These are phyloP conservation scores for Globisporangium acanthophoron DNA, from an alignment of 352 stramenopile species.

Conservation along the genomic window DNA sequence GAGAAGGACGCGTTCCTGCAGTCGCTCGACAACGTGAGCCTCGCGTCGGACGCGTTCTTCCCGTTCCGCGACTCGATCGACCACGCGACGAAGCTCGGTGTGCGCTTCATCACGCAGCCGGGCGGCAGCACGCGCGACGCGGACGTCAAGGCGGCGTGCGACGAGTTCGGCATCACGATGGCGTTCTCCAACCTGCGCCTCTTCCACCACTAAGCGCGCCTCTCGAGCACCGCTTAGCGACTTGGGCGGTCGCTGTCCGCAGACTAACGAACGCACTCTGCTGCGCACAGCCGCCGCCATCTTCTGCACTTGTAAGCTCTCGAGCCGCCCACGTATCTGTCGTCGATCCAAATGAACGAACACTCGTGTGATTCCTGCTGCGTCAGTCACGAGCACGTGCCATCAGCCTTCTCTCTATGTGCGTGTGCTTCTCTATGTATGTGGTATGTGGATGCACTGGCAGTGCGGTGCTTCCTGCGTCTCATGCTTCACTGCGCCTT, in stretches of 20 bases:
- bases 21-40: conserved; percentile 86
- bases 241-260: neutral
- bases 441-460: neutral
- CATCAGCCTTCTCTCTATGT: neutral
- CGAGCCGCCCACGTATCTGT: neutral
- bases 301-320: too few species aligned
- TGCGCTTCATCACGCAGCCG: conserved; percentile 97
- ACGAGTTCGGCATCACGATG: conserved; percentile 99
- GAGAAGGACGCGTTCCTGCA: conserved; percentile 96
- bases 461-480: neutral
- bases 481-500: conserved; percentile 10
- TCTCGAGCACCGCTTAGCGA: neutral
- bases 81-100: conserved; percentile 93
- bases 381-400: too few species aligned
- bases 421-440: neutral
- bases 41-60: conserved; percentile 99
- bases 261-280: too few species aligned
- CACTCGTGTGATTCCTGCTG: neutral
- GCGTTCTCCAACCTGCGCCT: conserved; percentile 97
- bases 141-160: conserved; percentile 93
- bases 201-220: conserved; percentile 97
- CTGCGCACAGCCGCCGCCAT: neutral
- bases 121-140: conserved; percentile 76
- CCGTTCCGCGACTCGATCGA: conserved; percentile 99
- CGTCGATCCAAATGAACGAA: neutral